phyloP scores from a whole-genome alignment of 2,329 filamentous ascomycete species.

The Penicillium nordicum region DNA sequence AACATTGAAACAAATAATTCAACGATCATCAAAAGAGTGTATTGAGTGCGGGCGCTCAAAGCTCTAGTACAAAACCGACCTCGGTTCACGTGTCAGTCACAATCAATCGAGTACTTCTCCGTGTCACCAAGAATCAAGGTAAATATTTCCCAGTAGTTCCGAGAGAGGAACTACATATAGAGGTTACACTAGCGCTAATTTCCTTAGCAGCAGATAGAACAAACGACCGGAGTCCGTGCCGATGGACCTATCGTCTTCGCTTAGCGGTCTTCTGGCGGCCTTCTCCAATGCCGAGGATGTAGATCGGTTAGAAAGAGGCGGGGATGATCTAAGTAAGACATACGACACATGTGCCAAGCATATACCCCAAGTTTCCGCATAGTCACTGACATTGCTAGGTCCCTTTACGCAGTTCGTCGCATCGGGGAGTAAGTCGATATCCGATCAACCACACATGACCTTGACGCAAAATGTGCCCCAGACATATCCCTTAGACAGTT shows the following conservation, averaged over 20 bases:
- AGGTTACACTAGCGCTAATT: neutral
- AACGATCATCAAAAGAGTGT: neutral
- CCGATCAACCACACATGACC: slow-evolving; percentile 3
- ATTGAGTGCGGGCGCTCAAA: neutral
- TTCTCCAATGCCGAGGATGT: slow-evolving; percentile 11
- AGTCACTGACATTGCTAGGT: neutral
- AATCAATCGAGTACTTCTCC: neutral
- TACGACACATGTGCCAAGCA: neutral
- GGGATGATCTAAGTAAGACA: neutral
- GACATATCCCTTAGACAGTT: slow-evolving; percentile 8
- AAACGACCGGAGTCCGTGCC: neutral
- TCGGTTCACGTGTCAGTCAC: neutral
- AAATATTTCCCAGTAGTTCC: neutral
- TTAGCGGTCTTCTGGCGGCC: neutral
- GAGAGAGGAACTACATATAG: neutral
- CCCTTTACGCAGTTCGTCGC: neutral
- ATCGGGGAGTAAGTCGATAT: slow-evolving; percentile 1
- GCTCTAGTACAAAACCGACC: neutral
- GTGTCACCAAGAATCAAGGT: neutral
- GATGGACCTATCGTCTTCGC: slow-evolving; percentile 2
- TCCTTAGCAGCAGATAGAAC: neutral
- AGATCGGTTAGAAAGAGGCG: neutral
- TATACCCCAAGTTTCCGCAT: neutral
- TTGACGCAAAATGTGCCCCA: slow-evolving; percentile 3
- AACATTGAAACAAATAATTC: neutral